phyloP scores from a whole-genome alignment of 2,329 filamentous ascomycete genomes.

The Dryadomyces sulphureus region DNA sequence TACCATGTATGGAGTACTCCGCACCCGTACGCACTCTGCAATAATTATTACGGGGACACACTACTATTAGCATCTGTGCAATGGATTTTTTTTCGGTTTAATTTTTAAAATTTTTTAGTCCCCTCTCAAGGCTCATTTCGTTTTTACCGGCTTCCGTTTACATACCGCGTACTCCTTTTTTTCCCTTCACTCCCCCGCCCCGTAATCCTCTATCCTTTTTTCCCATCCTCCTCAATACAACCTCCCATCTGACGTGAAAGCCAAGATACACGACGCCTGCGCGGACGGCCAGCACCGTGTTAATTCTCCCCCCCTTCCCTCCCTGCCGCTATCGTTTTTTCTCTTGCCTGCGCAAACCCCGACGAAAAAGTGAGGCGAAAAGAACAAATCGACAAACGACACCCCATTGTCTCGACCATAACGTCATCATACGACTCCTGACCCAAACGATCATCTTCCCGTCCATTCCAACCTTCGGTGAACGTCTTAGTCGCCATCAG shows the following conservation, averaged over 20 bases:
- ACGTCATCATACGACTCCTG: not conserved
- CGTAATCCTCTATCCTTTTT: not conserved
- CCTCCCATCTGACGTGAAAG: not conserved
- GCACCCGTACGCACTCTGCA: no score
- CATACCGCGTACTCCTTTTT: not conserved
- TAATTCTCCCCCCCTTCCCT: no score
- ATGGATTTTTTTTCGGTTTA: not conserved
- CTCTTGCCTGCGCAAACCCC: no score
- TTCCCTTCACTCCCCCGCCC: not conserved
- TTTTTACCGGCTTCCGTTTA: not conserved
- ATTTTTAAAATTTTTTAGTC: conserved; percentile 11
- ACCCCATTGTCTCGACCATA: no score
- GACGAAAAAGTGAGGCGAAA: no score
- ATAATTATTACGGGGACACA: no score
- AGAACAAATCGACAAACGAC: no score
- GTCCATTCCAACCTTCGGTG: not conserved
- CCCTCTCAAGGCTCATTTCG: not conserved
- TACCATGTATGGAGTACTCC: no score
- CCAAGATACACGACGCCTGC: not conserved
- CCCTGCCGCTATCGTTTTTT: no score
- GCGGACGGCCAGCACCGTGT: no score
- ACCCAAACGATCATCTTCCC: not conserved
- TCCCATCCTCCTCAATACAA: not conserved
- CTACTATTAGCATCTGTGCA: no score
- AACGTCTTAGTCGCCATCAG: not conserved